Evolutionary conservation across 2,329 filamentous ascomycete genomes (phyloP).

Genomic region (Monilinia fructigena): DNA sequence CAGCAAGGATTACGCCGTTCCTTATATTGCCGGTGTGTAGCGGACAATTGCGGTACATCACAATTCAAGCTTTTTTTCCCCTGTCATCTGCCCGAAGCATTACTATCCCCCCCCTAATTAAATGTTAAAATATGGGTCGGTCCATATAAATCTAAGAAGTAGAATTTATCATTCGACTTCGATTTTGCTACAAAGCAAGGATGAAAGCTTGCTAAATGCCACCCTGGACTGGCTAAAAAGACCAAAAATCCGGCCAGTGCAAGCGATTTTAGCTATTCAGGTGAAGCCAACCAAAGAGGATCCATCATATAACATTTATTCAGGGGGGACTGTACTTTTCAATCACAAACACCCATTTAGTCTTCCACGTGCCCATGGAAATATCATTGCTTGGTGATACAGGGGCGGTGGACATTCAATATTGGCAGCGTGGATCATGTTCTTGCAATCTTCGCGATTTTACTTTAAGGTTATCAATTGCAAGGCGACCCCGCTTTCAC

Average conservation of each 20-base stretch:
- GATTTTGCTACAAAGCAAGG: too few relatives aligned
- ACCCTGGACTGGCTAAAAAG: too few relatives aligned
- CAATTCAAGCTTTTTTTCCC: neutral
- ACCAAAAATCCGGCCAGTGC: too few relatives aligned
- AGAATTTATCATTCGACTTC: too few relatives aligned
- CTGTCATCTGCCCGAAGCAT: neutral
- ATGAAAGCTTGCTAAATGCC: too few relatives aligned
- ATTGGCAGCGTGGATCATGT: neutral
- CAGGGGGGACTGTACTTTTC: neutral
- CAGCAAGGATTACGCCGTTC: neutral
- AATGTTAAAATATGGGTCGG: too few relatives aligned
- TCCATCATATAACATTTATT: too few relatives aligned
- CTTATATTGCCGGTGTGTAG: neutral
- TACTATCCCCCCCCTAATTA: too few relatives aligned
- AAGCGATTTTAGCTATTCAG: too few relatives aligned
- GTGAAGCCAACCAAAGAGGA: too few relatives aligned
- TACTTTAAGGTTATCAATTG: neutral
- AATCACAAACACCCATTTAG: neutral
- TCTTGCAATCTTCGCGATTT: constrained; percentile 8
- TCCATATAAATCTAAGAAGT: too few relatives aligned
- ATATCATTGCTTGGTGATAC: neutral
- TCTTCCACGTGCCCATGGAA: neutral
- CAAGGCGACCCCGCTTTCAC: neutral
- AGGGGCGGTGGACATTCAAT: neutral
- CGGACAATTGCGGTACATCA: neutral